Percentiles rank a stretch among this genome's conserved stretches.
phyloP scores from a whole-genome alignment of 352 stramenopile species.

The Phytophthora parvispora region DNA sequence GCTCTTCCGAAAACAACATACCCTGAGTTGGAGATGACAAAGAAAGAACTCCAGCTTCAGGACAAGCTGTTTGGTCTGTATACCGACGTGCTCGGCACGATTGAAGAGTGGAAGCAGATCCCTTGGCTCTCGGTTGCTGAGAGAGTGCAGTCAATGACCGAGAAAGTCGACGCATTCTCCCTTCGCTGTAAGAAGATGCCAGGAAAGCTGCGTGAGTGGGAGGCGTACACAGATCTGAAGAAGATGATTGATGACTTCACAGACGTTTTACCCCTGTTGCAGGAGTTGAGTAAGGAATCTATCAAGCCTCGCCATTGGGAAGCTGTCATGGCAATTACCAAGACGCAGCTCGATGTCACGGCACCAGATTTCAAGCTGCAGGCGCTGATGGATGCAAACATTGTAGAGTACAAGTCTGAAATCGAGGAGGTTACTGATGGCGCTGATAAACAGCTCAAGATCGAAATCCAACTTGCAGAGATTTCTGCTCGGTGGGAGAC shows the following conservation, averaged over 20 bases:
- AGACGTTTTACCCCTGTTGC: constrained; percentile 96
- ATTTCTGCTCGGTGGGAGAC: constrained; percentile 96
- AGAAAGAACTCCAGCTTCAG: constrained; percentile 97
- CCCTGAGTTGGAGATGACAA: constrained; percentile 96
- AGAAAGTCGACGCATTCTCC: constrained; percentile 98
- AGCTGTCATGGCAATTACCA: constrained; percentile 96
- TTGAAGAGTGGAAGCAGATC: constrained; percentile 98
- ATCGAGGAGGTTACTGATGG: constrained; percentile 99
- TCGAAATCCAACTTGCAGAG: constrained; percentile 95
- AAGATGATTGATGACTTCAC: constrained; percentile 99
- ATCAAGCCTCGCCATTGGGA: constrained; percentile 98
- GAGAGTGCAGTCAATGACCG: constrained; percentile 96
- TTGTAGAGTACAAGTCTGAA: constrained; percentile 93
- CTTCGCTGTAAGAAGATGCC: constrained; percentile 98
- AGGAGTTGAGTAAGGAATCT: constrained; percentile 97
- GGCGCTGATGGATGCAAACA: constrained; percentile 95
- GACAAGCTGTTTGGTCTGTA: constrained; percentile 98
- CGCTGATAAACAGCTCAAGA: constrained; percentile 98
- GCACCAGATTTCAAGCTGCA: constrained; percentile 97
- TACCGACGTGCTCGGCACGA: constrained; percentile 97
- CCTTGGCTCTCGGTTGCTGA: constrained; percentile 96
- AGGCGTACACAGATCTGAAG: constrained; percentile 97
- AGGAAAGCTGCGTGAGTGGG: constrained; percentile 96
- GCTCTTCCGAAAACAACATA: constrained; percentile 97
- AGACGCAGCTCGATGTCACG: constrained; percentile 94